Evolutionary conservation across 1,284 basidiomycete species (phyloP).

Genomic region (Hortiboletus rubellus): DNA sequence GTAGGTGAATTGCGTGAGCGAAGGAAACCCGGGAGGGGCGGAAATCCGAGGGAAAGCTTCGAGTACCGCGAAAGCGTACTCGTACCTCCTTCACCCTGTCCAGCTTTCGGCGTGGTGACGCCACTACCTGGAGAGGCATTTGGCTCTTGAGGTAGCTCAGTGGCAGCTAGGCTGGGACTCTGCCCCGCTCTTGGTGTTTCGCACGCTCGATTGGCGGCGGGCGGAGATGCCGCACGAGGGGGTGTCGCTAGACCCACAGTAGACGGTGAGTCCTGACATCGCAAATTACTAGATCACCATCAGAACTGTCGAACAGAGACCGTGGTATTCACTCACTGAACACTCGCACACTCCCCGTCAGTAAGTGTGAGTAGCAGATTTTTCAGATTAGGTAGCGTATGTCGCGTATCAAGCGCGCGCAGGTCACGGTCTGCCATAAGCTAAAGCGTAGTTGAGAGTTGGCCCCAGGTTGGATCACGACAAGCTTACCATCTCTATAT

Average conservation of each 20-base stretch:
- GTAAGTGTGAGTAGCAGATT: conserved; percentile 87
- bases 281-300: conserved; percentile 18
- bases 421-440: conserved; percentile 89
- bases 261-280: conserved; percentile 25
- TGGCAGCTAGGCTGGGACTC: conserved; percentile 33
- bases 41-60: conserved; percentile 53
- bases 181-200: conserved; percentile 34
- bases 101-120: conserved; percentile 51
- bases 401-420: conserved; percentile 87
- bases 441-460: conserved; percentile 42
- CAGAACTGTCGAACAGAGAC: conserved; percentile 11
- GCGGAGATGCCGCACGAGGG: conserved; percentile 19
- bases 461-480: conserved; percentile 7
- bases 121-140: conserved; percentile 51
- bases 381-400: conserved; percentile 96
- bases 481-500: conserved; percentile 85
- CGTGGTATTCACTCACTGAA: conserved; percentile 42
- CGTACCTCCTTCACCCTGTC: conserved; percentile 27
- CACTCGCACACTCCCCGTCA: conserved; percentile 54
- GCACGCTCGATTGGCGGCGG: conserved; percentile 21
- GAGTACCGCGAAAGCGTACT: conserved; percentile 39
- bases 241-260: conserved; percentile 32
- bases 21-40: conserved; percentile 64
- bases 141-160: conserved; percentile 34
- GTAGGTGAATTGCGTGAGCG: conserved; percentile 57